phyloP scores from a whole-genome alignment of 2,329 filamentous ascomycete species.

The Niveomyces coronatus region DNA sequence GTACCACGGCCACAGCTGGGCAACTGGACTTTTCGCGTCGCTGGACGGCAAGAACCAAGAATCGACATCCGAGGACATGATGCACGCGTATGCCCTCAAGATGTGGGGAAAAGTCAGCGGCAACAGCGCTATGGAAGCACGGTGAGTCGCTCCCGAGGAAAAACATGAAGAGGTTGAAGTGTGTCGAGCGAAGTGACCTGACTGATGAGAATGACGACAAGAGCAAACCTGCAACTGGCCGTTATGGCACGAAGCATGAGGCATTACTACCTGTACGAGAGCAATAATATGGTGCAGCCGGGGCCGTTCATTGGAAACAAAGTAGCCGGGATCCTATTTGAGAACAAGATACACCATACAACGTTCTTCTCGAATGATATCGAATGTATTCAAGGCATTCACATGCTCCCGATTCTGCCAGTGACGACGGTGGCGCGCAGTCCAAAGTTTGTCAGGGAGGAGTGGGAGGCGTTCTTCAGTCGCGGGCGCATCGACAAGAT shows the following conservation, averaged over 20 bases:
- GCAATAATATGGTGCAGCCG: constrained; percentile 60
- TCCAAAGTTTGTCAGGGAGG: constrained; percentile 62
- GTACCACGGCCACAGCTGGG: constrained; percentile 93
- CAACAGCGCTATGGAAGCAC: constrained; percentile 69
- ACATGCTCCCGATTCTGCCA: constrained; percentile 71
- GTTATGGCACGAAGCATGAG: constrained; percentile 64
- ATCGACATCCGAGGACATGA: constrained; percentile 80
- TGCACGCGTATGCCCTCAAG: constrained; percentile 80
- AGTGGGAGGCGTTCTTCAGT: constrained; percentile 74
- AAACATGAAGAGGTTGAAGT: neutral
- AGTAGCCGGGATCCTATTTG: constrained; percentile 63
- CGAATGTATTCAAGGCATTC: constrained; percentile 67
- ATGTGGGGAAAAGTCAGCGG: constrained; percentile 80
- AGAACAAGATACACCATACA: constrained; percentile 90
- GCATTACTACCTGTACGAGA: constrained; percentile 73
- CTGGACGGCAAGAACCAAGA: constrained; percentile 76
- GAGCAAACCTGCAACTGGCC: constrained; percentile 74
- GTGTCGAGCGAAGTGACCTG: no score
- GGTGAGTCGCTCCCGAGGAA: constrained; percentile 30
- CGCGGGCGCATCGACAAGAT: constrained; percentile 54
- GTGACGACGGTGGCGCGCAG: constrained; percentile 57
- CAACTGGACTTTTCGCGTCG: constrained; percentile 63
- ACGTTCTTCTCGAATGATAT: constrained; percentile 74
- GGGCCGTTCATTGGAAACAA: constrained; percentile 72
- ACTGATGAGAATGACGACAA: constrained; percentile 16